phyloP scores from a whole-genome alignment of 495 filamentous ascomycete species.

The Oidiodendron maius region DNA sequence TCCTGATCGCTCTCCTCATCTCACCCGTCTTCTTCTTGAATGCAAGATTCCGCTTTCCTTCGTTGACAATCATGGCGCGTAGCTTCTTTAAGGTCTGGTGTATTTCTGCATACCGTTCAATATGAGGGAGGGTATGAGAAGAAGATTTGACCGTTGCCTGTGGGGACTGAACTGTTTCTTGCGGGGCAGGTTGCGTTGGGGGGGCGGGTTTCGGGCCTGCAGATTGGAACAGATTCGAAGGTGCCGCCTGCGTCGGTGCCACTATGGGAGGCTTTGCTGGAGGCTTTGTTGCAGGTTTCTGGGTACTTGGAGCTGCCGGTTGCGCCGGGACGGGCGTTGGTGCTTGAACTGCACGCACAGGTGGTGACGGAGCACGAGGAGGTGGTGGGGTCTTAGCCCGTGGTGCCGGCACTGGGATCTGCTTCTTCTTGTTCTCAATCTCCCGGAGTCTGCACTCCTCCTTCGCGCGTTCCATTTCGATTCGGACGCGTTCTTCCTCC shows the following conservation, averaged over 20 bases:
- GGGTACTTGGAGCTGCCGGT: not conserved
- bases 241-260: not conserved
- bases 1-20: constrained; percentile 65
- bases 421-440: constrained; percentile 30
- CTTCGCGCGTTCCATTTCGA: constrained; percentile 32
- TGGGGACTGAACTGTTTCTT: not conserved
- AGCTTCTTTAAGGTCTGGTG: constrained; percentile 70
- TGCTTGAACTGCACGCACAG: not conserved
- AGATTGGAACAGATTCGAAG: not conserved
- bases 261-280: not conserved
- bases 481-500: constrained; percentile 46
- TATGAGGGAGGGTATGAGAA: constrained; percentile 1
- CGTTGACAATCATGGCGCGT: constrained; percentile 47
- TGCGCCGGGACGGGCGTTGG: not conserved
- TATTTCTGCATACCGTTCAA: constrained; percentile 50
- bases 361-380: not conserved
- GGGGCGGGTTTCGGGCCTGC: not conserved
- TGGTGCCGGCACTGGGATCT: constrained; percentile 27
- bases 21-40: constrained; percentile 67
- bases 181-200: not conserved
- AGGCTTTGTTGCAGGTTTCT: not conserved
- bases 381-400: constrained; percentile 31
- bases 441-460: constrained; percentile 34
- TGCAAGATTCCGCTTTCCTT: constrained; percentile 40
- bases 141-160: too few relatives aligned